Evolutionary conservation across 2,329 filamentous ascomycete species (phyloP).

Genomic region (Clarireedia paspali): DNA sequence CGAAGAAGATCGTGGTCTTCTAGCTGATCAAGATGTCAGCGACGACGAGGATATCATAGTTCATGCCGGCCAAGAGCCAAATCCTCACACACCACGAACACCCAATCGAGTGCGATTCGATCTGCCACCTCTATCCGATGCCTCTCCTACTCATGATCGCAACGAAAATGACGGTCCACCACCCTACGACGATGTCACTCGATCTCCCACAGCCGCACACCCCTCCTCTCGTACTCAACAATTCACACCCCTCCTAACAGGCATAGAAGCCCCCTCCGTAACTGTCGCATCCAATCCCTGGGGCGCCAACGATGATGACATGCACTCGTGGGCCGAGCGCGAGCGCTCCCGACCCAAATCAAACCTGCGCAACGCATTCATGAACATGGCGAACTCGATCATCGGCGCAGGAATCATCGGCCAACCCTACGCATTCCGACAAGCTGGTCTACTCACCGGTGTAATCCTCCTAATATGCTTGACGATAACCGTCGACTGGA

Average conservation of each 20-base stretch:
- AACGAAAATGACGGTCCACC: conserved; percentile 31
- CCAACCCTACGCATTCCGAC: conserved; percentile 91
- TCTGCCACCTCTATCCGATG: conserved; percentile 18
- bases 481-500: conserved; percentile 91
- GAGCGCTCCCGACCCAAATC: conserved; percentile 68
- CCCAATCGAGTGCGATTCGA: conserved; percentile 31
- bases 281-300: conserved; percentile 46
- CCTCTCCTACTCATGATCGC: not conserved
- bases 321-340: conserved; percentile 42
- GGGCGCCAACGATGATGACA: conserved; percentile 32
- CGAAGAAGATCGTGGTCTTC: conserved; percentile 35
- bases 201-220: conserved; percentile 20
- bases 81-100: conserved; percentile 24
- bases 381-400: conserved; percentile 99
- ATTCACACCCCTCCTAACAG: conserved; percentile 63
- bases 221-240: conserved; percentile 22
- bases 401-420: conserved; percentile 72
- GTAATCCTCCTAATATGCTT: conserved; percentile 69
- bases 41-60: conserved; percentile 27
- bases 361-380: conserved; percentile 79
- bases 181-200: conserved; percentile 33
- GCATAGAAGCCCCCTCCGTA: conserved; percentile 74
- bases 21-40: conserved; percentile 26
- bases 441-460: conserved; percentile 80
- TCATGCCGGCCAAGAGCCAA: conserved; percentile 16